Conservation (phyloP, 306 rosid genomes). For the Corylus heterophylla region DNA sequence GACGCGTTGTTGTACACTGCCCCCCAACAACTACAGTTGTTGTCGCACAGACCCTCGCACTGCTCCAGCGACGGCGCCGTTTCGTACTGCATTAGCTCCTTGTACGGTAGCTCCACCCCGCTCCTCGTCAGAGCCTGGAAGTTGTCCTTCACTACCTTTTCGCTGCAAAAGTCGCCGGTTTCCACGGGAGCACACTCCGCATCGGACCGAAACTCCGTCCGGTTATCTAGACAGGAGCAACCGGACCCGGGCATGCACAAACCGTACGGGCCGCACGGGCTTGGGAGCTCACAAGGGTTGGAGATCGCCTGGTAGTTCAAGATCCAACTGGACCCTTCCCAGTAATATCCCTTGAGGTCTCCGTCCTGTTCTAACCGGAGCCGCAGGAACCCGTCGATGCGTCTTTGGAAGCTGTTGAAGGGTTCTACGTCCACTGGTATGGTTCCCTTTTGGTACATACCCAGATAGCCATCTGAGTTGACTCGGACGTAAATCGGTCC, state of each 20-base stretch:
- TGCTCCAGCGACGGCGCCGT: slow-evolving; percentile 49
- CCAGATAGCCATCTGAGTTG: slow-evolving; percentile 63
- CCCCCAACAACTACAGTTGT: slow-evolving; percentile 84
- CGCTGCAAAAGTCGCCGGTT: slow-evolving; percentile 50
- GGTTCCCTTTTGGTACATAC: slow-evolving; percentile 68
- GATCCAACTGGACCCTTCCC: slow-evolving; percentile 65
- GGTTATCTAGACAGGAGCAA: slow-evolving; percentile 71
- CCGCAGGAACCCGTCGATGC: slow-evolving; percentile 39
- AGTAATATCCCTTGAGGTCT: slow-evolving; percentile 66
- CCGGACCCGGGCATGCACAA: slow-evolving; percentile 60
- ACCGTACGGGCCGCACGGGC: slow-evolving; percentile 79
- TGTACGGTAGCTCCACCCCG: slow-evolving; percentile 68
- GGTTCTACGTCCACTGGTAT: slow-evolving; percentile 63
- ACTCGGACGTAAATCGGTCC: slow-evolving; percentile 71
- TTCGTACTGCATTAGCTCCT: slow-evolving; percentile 43
- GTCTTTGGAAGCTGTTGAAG: slow-evolving; percentile 56
- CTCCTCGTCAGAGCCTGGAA: slow-evolving; percentile 48
- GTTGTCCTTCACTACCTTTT: slow-evolving; percentile 21
- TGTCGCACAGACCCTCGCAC: slow-evolving; percentile 62
- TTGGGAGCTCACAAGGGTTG: slow-evolving; percentile 66
- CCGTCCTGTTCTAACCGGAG: slow-evolving; percentile 72
- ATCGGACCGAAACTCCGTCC: slow-evolving; percentile 43
- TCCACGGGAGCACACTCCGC: slow-evolving; percentile 30
- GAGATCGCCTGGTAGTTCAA: slow-evolving; percentile 56
- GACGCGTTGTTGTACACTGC: slow-evolving; percentile 54